Evolutionary conservation across 306 rosid species (phyloP).

Genomic region (Cucumis cinereus): DNA sequence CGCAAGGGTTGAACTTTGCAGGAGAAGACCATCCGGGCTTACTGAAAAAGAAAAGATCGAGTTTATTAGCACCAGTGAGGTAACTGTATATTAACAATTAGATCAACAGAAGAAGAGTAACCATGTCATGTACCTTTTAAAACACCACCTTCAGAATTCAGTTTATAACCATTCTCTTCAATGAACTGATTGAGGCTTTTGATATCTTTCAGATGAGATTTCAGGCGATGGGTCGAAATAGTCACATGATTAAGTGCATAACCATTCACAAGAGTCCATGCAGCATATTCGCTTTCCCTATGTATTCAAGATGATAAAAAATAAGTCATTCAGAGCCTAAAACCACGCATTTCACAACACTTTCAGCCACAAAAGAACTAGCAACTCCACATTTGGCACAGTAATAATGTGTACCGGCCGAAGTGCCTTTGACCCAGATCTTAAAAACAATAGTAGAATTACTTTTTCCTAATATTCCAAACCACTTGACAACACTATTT

Average conservation of each 20-base stretch:
- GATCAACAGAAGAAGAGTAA: slow-evolving; percentile 3
- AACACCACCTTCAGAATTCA: slow-evolving; percentile 88
- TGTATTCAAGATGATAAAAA: slow-evolving; percentile 4
- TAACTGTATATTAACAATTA: background rate
- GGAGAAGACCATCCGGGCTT: slow-evolving; percentile 95
- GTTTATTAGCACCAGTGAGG: background rate
- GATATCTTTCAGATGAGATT: slow-evolving; percentile 53
- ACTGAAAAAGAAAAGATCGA: slow-evolving; percentile 27
- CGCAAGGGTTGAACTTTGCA: slow-evolving; percentile 88
- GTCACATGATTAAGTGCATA: slow-evolving; percentile 86
- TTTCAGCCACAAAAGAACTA: background rate
- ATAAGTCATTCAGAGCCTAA: background rate
- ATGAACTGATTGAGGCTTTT: slow-evolving; percentile 61
- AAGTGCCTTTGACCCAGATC: too few relatives aligned
- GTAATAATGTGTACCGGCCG: too few relatives aligned
- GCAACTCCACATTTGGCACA: background rate
- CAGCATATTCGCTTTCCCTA: slow-evolving; percentile 97
- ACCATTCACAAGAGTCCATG: slow-evolving; percentile 94
- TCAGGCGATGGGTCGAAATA: slow-evolving; percentile 69
- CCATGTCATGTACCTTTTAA: slow-evolving; percentile 51
- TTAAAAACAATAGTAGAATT: too few relatives aligned
- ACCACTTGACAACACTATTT: too few relatives aligned
- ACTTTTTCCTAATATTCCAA: too few relatives aligned
- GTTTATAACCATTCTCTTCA: slow-evolving; percentile 57
- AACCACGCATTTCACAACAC: background rate